phyloP scores from a whole-genome alignment of 441 rosid species.

The Macaranga tanarius region DNA sequence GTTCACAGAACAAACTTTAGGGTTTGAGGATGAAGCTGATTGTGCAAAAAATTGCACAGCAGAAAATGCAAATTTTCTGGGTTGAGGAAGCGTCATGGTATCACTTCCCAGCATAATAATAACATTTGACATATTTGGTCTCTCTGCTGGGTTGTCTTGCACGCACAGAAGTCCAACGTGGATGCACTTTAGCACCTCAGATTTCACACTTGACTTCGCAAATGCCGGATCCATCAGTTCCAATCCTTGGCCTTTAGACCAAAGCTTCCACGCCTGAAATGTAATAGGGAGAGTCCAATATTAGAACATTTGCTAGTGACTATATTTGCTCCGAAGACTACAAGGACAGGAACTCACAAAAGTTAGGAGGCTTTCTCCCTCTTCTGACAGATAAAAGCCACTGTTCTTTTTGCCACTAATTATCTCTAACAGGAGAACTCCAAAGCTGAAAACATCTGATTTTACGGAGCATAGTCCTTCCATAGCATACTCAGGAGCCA shows the following conservation, averaged over 20 bases:
- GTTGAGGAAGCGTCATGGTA: neutral
- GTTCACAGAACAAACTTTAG: neutral
- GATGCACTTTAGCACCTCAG: slow-evolving; percentile 7
- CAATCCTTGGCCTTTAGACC: neutral
- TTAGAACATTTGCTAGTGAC: no score
- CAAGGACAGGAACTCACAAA: no score
- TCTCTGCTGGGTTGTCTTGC: slow-evolving; percentile 10
- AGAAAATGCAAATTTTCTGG: neutral
- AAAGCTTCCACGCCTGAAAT: slow-evolving; percentile 6
- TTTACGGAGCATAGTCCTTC: no score
- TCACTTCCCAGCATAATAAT: neutral
- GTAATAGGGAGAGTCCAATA: neutral
- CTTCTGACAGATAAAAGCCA: no score
- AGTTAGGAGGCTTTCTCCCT: no score
- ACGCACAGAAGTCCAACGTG: slow-evolving; percentile 11
- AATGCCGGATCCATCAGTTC: neutral
- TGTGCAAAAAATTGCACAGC: neutral
- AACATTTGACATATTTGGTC: slow-evolving; percentile 2
- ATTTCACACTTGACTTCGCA: neutral
- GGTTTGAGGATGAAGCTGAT: neutral
- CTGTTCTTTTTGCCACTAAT: no score
- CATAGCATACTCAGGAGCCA: no score
- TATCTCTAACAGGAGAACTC: no score
- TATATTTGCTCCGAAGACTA: neutral
- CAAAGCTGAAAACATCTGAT: no score